phyloP scores from a whole-genome alignment of 2,329 filamentous ascomycete genomes.

The Alternaria gaisen region DNA sequence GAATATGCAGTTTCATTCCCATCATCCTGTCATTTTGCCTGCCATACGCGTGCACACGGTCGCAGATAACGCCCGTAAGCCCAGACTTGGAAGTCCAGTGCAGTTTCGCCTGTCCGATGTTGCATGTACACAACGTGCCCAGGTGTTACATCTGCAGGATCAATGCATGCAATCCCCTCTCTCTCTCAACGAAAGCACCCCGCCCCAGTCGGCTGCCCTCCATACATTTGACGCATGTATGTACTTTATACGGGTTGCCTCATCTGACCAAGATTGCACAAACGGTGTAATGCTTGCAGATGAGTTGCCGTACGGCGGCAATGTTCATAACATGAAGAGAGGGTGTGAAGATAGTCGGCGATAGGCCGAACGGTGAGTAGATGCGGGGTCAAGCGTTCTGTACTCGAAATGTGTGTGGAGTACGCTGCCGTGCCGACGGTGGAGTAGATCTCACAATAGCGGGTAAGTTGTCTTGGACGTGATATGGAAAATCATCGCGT shows the following conservation, averaged over 20 bases:
- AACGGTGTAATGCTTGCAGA: background rate
- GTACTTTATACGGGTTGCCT: constrained; percentile 11
- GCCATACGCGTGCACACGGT: background rate
- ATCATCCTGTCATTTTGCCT: constrained; percentile 1
- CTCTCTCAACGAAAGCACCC: constrained; percentile 32
- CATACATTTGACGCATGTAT: constrained; percentile 10
- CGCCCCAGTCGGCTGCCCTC: constrained; percentile 18
- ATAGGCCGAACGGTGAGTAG: background rate
- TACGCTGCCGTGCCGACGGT: background rate
- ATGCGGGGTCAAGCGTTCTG: constrained; percentile 1
- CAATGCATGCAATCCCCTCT: constrained; percentile 21
- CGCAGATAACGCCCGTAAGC: constrained; percentile 1
- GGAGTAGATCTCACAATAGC: background rate
- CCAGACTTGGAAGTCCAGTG: constrained; percentile 8
- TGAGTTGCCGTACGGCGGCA: background rate
- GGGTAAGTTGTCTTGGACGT: background rate
- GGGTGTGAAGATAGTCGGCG: constrained; percentile 3
- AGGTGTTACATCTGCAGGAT: constrained; percentile 31
- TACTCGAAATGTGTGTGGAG: background rate
- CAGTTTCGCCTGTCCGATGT: constrained; percentile 1
- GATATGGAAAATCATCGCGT: background rate
- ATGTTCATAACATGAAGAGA: background rate
- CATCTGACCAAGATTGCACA: background rate
- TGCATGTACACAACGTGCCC: constrained; percentile 24
- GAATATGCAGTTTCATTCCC: background rate